Evolutionary conservation across 2,329 filamentous ascomycete genomes (phyloP).

Genomic region (Aureobasidium lini): DNA sequence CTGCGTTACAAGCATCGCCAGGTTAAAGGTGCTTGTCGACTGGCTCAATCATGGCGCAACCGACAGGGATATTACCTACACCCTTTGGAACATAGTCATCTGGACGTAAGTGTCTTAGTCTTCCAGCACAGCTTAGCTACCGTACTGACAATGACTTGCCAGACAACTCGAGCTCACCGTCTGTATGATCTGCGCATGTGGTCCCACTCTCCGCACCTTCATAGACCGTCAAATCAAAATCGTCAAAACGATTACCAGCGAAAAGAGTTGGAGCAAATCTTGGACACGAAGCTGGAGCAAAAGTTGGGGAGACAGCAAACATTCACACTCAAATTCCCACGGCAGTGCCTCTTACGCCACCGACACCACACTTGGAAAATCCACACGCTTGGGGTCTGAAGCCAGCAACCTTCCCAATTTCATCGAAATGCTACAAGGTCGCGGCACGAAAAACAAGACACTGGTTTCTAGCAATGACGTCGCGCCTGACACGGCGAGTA

Average conservation of each 20-base stretch:
- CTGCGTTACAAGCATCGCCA: slow-evolving; percentile 4
- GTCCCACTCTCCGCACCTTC: slow-evolving; percentile 10
- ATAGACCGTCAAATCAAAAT: slow-evolving; percentile 9
- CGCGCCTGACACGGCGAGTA: background rate
- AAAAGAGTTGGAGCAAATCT: background rate
- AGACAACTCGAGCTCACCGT: slow-evolving; percentile 12
- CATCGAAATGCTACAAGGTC: background rate
- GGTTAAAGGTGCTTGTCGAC: background rate
- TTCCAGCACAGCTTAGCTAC: background rate
- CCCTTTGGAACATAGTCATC: background rate
- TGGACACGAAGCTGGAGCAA: background rate
- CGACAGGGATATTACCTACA: background rate
- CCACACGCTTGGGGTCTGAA: background rate
- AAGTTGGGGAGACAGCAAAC: background rate
- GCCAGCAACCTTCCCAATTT: background rate
- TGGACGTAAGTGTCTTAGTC: background rate
- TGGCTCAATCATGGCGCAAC: background rate
- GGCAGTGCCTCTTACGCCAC: background rate
- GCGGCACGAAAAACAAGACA: background rate
- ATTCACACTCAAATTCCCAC: background rate
- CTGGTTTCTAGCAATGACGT: background rate
- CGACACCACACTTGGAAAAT: background rate
- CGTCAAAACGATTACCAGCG: background rate
- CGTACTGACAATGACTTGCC: background rate
- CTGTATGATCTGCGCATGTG: slow-evolving; percentile 12